Conservation (phyloP, 2,329 filamentous ascomycete genomes). For the Diaporthe destruens region DNA sequence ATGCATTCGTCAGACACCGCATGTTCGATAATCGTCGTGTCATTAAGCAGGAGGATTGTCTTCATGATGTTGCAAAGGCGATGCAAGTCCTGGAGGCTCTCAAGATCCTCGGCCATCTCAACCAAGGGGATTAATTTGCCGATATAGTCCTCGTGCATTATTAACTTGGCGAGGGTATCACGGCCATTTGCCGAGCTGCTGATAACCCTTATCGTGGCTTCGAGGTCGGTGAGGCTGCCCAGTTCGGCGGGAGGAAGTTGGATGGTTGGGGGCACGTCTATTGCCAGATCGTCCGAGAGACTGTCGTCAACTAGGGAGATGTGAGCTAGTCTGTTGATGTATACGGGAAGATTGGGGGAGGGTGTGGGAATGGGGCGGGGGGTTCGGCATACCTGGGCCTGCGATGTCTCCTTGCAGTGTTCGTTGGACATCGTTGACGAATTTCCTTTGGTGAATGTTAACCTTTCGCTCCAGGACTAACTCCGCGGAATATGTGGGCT, state of each 20-base stretch:
- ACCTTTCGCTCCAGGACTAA: constrained; percentile 24
- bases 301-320: constrained; percentile 74
- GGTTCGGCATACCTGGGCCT: constrained; percentile 67
- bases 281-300: constrained; percentile 85
- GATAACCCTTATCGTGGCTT: constrained; percentile 84
- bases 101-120: constrained; percentile 89
- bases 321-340: constrained; percentile 46
- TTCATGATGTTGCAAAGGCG: constrained; percentile 98
- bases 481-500: not conserved
- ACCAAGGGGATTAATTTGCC: constrained; percentile 87
- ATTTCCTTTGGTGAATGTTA: constrained; percentile 74
- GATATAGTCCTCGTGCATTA: constrained; percentile 89
- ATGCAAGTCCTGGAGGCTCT: constrained; percentile 88
- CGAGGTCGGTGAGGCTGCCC: constrained; percentile 86
- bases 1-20: constrained; percentile 92
- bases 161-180: constrained; percentile 88
- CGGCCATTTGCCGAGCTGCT: constrained; percentile 81
- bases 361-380: no score
- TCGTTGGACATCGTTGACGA: constrained; percentile 87
- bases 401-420: constrained; percentile 72
- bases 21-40: constrained; percentile 93
- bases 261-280: constrained; percentile 79
- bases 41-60: constrained; percentile 92
- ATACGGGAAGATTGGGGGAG: not conserved
- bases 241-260: constrained; percentile 84